phyloP scores from a whole-genome alignment of 306 rosid species.

The Malus domestica region ASM211411v1 NC_041790.1:686501-687000 shows the following conservation, averaged over 20 bases:
- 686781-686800: too few relatives aligned
- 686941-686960: too few relatives aligned
- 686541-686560: conserved; percentile 58
- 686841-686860: too few relatives aligned
- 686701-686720: too few relatives aligned
- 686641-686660: conserved; percentile 54
- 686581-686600: conserved; percentile 85
- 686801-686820: too few relatives aligned
- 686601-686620: conserved; percentile 48
- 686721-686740: not conserved
- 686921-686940: fast-evolving
- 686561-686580: conserved; percentile 75
- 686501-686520: conserved; percentile 77
- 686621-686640: conserved; percentile 51
- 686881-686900: too few relatives aligned
- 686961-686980: too few relatives aligned
- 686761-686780: too few relatives aligned
- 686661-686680: conserved; percentile 42
- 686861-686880: not conserved
- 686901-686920: too few relatives aligned
- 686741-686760: too few relatives aligned
- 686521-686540: conserved; percentile 55
- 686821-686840: too few relatives aligned
- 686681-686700: not conserved
- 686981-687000: too few relatives aligned